A percentile compares a stretch with the other conserved stretches of the same genome.
These are phyloP conservation scores for Mortierella sp. DNA, from an alignment of 371 early-diverging fungal species.

Conservation along the genomic window DNA sequence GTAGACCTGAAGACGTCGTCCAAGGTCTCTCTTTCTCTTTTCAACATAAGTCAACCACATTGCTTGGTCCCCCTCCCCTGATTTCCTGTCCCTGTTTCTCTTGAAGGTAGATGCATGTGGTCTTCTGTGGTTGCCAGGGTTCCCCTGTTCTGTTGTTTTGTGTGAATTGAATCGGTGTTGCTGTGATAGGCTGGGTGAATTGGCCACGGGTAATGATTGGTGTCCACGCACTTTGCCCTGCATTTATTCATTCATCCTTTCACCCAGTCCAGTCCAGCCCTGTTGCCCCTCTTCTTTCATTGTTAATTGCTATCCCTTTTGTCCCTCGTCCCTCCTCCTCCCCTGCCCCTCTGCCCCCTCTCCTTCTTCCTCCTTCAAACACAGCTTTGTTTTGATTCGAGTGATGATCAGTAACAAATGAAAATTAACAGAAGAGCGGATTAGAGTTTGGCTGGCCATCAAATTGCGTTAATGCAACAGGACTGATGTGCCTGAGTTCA, in stretches of 20 bases:
- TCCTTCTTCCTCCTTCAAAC: not conserved
- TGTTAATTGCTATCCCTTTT: not conserved
- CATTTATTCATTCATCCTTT: too few species aligned
- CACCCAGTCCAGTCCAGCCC: too few species aligned
- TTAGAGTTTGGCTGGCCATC: not conserved
- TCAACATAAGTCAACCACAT: not conserved
- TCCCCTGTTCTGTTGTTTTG: too few species aligned
- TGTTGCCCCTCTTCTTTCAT: too few species aligned
- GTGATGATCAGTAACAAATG: not conserved
- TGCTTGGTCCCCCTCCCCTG: not conserved
- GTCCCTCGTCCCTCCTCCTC: not conserved
- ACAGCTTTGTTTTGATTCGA: slow-evolving; percentile 3
- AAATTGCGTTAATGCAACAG: not conserved
- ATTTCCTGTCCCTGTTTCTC: not conserved
- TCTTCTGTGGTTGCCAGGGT: too few species aligned
- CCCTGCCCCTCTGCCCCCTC: not conserved
- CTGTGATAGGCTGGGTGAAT: too few species aligned
- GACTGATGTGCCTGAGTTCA: slow-evolving; percentile 9
- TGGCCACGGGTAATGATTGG: too few species aligned
- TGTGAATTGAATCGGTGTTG: too few species aligned
- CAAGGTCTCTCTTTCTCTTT: not conserved
- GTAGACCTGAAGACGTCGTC: not conserved
- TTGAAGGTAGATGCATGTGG: too few species aligned
- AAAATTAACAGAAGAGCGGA: not conserved
- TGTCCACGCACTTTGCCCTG: too few species aligned